Evolutionary conservation across 2,329 filamentous ascomycete genomes (phyloP).

Genomic region (Colletotrichum cordylinicola): DNA sequence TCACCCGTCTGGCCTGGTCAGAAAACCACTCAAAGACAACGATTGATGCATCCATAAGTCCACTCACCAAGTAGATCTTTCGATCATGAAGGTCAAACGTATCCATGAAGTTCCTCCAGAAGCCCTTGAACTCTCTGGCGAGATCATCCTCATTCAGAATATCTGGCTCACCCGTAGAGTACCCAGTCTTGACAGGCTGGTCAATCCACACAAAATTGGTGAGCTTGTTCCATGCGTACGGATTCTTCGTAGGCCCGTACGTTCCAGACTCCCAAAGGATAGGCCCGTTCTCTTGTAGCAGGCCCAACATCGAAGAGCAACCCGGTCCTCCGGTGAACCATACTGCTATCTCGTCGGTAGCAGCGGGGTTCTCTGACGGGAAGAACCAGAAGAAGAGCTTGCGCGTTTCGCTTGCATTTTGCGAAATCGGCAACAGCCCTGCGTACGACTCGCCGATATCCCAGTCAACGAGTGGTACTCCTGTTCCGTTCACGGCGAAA

Average conservation of each 20-base stretch:
- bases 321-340: slow-evolving; percentile 50
- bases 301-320: slow-evolving; percentile 67
- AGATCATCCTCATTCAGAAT: slow-evolving; percentile 73
- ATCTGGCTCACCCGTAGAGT: slow-evolving; percentile 67
- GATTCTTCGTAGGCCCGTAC: slow-evolving; percentile 66
- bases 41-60: neutral
- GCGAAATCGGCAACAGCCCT: slow-evolving; percentile 64
- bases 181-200: slow-evolving; percentile 72
- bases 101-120: slow-evolving; percentile 79
- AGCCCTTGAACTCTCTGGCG: slow-evolving; percentile 75
- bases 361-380: slow-evolving; percentile 56
- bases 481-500: slow-evolving; percentile 68
- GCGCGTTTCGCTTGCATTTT: slow-evolving; percentile 47
- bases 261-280: slow-evolving; percentile 77
- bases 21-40: neutral
- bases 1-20: slow-evolving; percentile 60
- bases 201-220: slow-evolving; percentile 82
- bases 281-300: slow-evolving; percentile 80
- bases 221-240: slow-evolving; percentile 76
- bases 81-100: slow-evolving; percentile 72
- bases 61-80: slow-evolving; percentile 67
- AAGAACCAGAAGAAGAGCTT: slow-evolving; percentile 74
- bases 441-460: slow-evolving; percentile 72
- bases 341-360: slow-evolving; percentile 65
- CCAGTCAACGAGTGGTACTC: slow-evolving; percentile 72